These are phyloP conservation scores for Schizonepeta tenuifolia DNA, from an alignment of 257 asterid species.

Conservation along the genomic window DNA sequence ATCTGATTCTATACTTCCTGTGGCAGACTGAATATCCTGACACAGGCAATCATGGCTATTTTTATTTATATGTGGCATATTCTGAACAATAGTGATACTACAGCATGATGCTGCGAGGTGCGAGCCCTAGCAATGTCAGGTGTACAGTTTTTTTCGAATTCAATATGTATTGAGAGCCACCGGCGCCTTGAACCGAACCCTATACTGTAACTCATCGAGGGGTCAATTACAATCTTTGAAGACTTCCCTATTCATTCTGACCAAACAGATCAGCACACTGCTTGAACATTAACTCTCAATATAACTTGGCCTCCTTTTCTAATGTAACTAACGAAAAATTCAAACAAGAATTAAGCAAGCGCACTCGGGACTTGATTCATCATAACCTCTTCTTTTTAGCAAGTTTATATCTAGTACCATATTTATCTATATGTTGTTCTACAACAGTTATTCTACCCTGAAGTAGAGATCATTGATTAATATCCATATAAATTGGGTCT, in stretches of 20 bases:
- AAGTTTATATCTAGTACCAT: constrained; percentile 18
- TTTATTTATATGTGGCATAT: not conserved
- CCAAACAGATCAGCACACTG: not conserved
- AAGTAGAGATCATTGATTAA: constrained; percentile 27
- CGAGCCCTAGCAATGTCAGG: not conserved
- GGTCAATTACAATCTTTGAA: not conserved
- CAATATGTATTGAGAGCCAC: not conserved
- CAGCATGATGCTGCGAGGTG: not conserved
- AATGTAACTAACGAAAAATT: not conserved
- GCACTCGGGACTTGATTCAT: not conserved
- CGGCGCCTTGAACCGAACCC: not conserved
- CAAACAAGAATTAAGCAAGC: not conserved
- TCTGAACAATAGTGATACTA: not conserved
- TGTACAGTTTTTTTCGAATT: not conserved
- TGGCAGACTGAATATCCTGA: constrained; percentile 4
- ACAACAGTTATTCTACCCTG: constrained; percentile 1
- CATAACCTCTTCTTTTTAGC: not conserved
- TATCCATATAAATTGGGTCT: constrained; percentile 29
- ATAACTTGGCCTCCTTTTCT: not conserved
- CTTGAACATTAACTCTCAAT: not conserved
- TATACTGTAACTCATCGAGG: not conserved
- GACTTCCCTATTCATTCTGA: not conserved
- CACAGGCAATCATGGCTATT: not conserved
- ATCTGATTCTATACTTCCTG: constrained; percentile 19
- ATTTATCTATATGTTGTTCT: not conserved